These are phyloP conservation scores for Metarhizium humberi DNA, from an alignment of 2,329 filamentous ascomycete genomes.

Conservation along the genomic window DNA sequence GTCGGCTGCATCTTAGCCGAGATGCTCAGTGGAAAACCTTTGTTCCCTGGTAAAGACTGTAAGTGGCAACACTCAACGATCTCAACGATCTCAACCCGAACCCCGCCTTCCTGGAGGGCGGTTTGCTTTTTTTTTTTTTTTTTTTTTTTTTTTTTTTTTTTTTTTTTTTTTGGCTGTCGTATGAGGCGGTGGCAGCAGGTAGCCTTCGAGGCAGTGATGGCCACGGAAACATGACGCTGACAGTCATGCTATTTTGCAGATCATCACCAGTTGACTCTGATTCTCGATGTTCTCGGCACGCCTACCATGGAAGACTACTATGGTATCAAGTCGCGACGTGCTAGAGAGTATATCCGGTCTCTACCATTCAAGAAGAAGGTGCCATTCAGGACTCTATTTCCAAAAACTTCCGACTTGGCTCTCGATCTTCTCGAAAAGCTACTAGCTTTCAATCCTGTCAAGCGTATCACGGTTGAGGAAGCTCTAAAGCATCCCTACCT, in stretches of 20 bases:
- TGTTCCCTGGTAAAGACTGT: constrained; percentile 99
- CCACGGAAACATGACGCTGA: neutral
- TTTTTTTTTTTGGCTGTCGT: neutral
- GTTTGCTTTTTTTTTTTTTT: neutral
- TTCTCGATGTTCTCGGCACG: constrained; percentile 92
- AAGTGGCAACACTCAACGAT: constrained; percentile 28
- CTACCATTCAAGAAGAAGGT: constrained; percentile 99
- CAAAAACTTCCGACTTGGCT: constrained; percentile 96
- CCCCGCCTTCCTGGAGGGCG: too few species aligned
- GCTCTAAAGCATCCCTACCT: constrained; percentile 96
- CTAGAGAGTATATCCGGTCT: constrained; percentile 95
- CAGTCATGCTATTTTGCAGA: constrained; percentile 41
- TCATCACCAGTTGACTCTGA: constrained; percentile 94
- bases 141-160: neutral
- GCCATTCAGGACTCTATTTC: constrained; percentile 92
- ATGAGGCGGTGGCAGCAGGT: neutral
- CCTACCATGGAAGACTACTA: constrained; percentile 99
- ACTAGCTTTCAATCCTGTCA: constrained; percentile 94
- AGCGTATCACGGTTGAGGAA: constrained; percentile 96
- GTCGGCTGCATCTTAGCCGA: constrained; percentile 96
- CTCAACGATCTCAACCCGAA: neutral
- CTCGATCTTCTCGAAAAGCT: constrained; percentile 92
- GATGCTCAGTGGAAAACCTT: constrained; percentile 96
- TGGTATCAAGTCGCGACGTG: constrained; percentile 96
- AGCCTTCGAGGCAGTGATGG: neutral